These are phyloP conservation scores for Capronia coronata DNA, from an alignment of 2,329 filamentous ascomycete genomes.

Conservation along the genomic window DNA sequence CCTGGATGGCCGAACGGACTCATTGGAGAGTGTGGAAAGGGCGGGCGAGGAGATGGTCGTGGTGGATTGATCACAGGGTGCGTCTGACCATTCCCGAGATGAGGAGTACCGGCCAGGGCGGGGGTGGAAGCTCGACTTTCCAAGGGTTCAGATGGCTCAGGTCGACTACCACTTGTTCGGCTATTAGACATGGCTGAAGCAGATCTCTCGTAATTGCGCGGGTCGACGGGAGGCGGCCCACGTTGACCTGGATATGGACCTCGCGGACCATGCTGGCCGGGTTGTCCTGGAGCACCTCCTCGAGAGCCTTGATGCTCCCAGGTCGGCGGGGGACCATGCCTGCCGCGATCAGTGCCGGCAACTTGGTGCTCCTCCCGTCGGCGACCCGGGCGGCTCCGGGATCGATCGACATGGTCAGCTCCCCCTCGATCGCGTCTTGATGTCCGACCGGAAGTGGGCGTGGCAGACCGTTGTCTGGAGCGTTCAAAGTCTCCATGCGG, in stretches of 20 bases:
- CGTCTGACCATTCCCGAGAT: conserved; percentile 9
- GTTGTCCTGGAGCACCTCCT: conserved; percentile 9
- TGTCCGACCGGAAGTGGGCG: conserved; percentile 21
- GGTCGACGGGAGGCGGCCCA: conserved; percentile 20
- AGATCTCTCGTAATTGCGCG: conserved; percentile 32
- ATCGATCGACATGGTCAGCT: conserved; percentile 49
- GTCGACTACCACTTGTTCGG: conserved; percentile 36
- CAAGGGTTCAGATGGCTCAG: conserved; percentile 22
- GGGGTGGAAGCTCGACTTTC: conserved; percentile 32
- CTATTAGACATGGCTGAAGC: conserved; percentile 38
- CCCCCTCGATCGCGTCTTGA: conserved; percentile 47
- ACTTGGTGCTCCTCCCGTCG: conserved; percentile 44
- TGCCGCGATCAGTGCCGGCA: conserved; percentile 10
- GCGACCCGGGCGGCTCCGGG: conserved; percentile 47
- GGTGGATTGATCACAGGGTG: conserved; percentile 6
- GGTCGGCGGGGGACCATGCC: conserved; percentile 3
- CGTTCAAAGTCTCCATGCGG: conserved; percentile 18
- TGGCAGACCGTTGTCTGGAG: conserved; percentile 28
- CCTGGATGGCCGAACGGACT: conserved; percentile 29
- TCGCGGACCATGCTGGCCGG: conserved; percentile 7
- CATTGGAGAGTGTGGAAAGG: conserved; percentile 28
- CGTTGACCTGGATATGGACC: conserved; percentile 3
- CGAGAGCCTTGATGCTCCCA: conserved; percentile 14
- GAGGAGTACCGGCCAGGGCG: conserved; percentile 20
- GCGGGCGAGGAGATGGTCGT: conserved; percentile 22